phyloP scores from a whole-genome alignment of 169 alveolate genomes.

The Eimeria brunetti region DNA sequence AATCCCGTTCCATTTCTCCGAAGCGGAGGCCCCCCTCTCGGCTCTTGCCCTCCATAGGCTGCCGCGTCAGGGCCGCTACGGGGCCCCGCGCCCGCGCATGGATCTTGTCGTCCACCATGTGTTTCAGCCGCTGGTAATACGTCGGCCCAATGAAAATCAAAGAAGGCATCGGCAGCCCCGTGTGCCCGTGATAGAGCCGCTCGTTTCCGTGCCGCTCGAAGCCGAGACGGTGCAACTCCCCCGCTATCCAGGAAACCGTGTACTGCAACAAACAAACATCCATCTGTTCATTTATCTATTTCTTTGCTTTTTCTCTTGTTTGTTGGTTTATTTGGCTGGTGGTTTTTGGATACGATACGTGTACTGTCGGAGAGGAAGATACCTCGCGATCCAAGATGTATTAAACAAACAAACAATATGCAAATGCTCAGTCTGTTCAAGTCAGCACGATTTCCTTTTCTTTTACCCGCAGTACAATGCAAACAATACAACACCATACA shows the following conservation, averaged over 20 bases:
- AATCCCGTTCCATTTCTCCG: slow-evolving; percentile 99
- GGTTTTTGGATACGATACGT: no score
- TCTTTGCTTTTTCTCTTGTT: no score
- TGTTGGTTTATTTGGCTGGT: no score
- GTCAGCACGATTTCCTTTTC: no score
- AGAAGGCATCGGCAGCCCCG: slow-evolving; percentile 83
- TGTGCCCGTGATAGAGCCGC: slow-evolving; percentile 94
- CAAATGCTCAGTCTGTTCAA: no score
- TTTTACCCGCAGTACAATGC: no score
- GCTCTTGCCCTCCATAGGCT: slow-evolving; percentile 99
- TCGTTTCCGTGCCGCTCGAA: slow-evolving; percentile 99
- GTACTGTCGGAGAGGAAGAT: no score
- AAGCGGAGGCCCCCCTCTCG: slow-evolving; percentile 93
- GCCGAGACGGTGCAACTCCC: slow-evolving; percentile 97
- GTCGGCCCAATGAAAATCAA: slow-evolving; percentile 99
- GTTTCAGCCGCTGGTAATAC: slow-evolving; percentile 99
- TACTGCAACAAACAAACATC: slow-evolving; percentile 82
- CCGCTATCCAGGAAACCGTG: slow-evolving; percentile 98
- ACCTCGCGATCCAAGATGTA: no score
- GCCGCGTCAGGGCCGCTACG: slow-evolving; percentile 98
- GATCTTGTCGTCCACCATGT: slow-evolving; percentile 99
- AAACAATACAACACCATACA: no score
- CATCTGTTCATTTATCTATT: no score
- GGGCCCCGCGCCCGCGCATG: slow-evolving; percentile 99
- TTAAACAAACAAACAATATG: no score